phyloP scores from a whole-genome alignment of 768 basidiomycete species.

The Hypholoma sublateritium region DNA sequence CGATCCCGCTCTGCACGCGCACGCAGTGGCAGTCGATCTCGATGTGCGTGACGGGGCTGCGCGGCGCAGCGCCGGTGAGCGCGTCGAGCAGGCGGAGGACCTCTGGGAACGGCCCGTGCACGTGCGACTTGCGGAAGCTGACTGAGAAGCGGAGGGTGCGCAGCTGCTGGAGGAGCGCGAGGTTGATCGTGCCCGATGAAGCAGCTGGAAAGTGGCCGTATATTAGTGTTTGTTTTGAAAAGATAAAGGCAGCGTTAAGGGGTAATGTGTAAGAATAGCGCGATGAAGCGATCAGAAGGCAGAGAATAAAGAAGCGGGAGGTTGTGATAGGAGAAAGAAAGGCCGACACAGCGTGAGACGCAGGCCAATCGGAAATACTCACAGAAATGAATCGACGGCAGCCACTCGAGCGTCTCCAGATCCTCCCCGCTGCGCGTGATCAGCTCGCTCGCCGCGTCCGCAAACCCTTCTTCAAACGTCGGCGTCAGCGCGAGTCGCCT shows the following conservation, averaged over 20 bases:
- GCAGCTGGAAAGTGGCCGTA: constrained; percentile 5
- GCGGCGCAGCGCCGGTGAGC: background rate
- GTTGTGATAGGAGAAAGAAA: background rate
- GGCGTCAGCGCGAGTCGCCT: constrained; percentile 20
- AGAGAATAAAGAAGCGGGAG: background rate
- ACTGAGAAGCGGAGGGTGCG: constrained; percentile 14
- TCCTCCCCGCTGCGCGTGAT: constrained; percentile 12
- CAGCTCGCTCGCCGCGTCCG: constrained; percentile 15
- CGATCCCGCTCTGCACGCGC: constrained; percentile 8
- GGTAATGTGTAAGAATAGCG: background rate
- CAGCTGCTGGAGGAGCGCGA: constrained; percentile 12
- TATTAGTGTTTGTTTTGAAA: background rate
- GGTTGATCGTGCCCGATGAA: constrained; percentile 16
- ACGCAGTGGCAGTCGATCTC: constrained; percentile 20
- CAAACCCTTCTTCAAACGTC: constrained; percentile 20
- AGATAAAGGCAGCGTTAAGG: background rate
- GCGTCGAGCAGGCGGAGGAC: constrained; percentile 9
- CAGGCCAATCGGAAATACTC: background rate
- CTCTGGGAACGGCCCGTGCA: constrained; percentile 16
- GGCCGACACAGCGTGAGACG: background rate
- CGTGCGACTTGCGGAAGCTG: constrained; percentile 17
- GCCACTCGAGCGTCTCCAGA: constrained; percentile 19
- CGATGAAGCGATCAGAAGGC: background rate
- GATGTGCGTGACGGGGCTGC: background rate
- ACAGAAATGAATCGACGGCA: constrained; percentile 24